Percentiles rank a stretch among this genome's conserved stretches.
Conservation (phyloP, 495 filamentous ascomycete genomes). For the Bathelium albidoporum region DNA sequence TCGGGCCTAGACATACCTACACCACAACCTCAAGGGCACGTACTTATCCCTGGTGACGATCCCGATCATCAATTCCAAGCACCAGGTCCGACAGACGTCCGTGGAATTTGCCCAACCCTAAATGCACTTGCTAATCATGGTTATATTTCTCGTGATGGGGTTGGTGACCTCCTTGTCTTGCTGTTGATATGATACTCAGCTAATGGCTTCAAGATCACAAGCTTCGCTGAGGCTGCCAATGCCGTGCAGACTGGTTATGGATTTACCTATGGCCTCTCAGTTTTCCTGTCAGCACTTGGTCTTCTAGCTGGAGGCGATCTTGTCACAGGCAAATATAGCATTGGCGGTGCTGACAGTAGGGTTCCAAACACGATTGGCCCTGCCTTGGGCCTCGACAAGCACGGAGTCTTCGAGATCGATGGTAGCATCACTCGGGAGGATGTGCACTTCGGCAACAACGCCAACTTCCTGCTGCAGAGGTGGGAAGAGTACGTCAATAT, state of each 20-base stretch:
- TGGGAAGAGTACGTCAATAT: constrained; percentile 20
- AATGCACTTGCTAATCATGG: constrained; percentile 12
- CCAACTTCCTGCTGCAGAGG: constrained; percentile 19
- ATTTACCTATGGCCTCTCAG: constrained; percentile 16
- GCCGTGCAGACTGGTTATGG: constrained; percentile 22
- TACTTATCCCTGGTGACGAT: constrained; percentile 15
- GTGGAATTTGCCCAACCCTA: constrained; percentile 6
- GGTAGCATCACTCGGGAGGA: constrained; percentile 22
- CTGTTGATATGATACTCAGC: not conserved
- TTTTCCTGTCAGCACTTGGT: constrained; percentile 19
- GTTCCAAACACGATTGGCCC: constrained; percentile 21
- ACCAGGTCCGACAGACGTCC: constrained; percentile 7
- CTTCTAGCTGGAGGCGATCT: constrained; percentile 23
- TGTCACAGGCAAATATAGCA: constrained; percentile 19
- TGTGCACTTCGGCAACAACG: constrained; percentile 22
- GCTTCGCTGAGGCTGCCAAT: constrained; percentile 22
- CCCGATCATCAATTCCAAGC: constrained; percentile 17
- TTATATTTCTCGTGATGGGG: constrained; percentile 9
- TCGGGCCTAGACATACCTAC: constrained; percentile 14
- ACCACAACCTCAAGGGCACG: constrained; percentile 13
- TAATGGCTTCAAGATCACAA: constrained; percentile 14
- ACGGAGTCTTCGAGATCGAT: constrained; percentile 22
- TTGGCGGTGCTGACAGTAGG: constrained; percentile 18
- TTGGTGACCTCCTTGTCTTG: not conserved
- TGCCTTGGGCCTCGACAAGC: constrained; percentile 19